These are phyloP conservation scores for Sugiyamaella boreocaroliniensis DNA, from an alignment of 805 yeast genomes.

Conservation along the genomic window DNA sequence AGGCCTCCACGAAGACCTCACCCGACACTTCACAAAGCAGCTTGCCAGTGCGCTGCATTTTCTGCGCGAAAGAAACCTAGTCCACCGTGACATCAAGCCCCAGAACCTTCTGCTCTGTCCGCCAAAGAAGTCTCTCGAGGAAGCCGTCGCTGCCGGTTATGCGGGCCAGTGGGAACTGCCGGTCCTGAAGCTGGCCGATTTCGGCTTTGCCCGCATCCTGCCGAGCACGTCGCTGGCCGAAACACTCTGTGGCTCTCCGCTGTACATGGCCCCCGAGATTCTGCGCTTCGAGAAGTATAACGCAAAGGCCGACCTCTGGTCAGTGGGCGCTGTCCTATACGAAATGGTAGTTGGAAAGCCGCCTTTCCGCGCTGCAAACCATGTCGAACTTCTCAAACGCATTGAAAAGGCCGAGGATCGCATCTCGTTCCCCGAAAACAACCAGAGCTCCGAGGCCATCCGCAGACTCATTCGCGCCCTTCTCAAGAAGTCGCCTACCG, in stretches of 20 bases:
- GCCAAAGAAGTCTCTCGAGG: conserved; percentile 59
- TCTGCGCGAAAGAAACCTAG: conserved; percentile 73
- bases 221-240: conserved; percentile 95
- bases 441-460: conserved; percentile 56
- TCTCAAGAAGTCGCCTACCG: conserved; percentile 76
- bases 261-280: conserved; percentile 98
- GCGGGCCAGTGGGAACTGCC: conserved; percentile 88
- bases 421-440: conserved; percentile 66
- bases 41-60: conserved; percentile 78
- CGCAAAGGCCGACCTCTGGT: conserved; percentile 97
- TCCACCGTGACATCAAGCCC: conserved; percentile 94
- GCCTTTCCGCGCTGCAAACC: conserved; percentile 91
- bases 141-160: conserved; percentile 50
- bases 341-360: conserved; percentile 97
- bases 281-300: conserved; percentile 89
- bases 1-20: conserved; percentile 74
- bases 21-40: conserved; percentile 80
- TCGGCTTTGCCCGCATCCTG: conserved; percentile 92
- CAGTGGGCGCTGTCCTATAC: conserved; percentile 92
- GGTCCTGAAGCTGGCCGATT: conserved; percentile 87
- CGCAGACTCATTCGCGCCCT: conserved; percentile 66
- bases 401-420: conserved; percentile 77
- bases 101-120: conserved; percentile 79
- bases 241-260: conserved; percentile 94
- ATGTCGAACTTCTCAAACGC: conserved; percentile 77